Evolutionary conservation across 805 yeast species (phyloP), one percentile per base, ranked within the genome.

Genomic region (Pichia phayaonensis): DNA sequence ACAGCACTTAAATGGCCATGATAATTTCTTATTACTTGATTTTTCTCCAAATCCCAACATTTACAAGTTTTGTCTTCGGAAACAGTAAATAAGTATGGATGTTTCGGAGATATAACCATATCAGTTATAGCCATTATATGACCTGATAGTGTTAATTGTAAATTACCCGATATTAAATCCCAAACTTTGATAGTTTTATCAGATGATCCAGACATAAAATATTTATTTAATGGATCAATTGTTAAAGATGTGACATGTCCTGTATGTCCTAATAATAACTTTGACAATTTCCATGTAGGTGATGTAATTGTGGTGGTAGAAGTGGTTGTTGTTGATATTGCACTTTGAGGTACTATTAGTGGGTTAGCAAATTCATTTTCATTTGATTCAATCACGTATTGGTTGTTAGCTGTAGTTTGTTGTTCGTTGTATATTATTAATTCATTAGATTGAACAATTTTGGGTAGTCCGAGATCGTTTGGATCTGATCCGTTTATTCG

Each of bases 1-100:
- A 94, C 87, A 4, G 96, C 95, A 29, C 95, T 87, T 24, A 88
- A 72, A 69, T 94, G 99, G 4, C 99, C 99, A 68, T 90, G 95
- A 66, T 88, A 94, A 59, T 90, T 89, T 50, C 97, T 72, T 4
- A 90, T 78, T 2, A 87, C 80, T 57, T 80, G 80, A 59, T 90
- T 88, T 60, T 81, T 79, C 65, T 92, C 98, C 57, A 94, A 73
- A 70, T 94, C 99, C 97, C 98, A 94, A 66, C 98, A 90, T 62
- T 88, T 81, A 11, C 90, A 88, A 24, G 90, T 75, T 64, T 90
- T 90, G 65, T 94, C 99, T 62, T 94, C 98, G 42, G 96, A 86
- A 23, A 94, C 90, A 15, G 92, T 80, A 64, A 90, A 94, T 72
- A 94, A 69, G 65, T 92, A 92, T 0, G 98, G 97, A 62, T 83